phyloP scores from a whole-genome alignment of 345 rosid genomes.

The Acer saccharum region DNA sequence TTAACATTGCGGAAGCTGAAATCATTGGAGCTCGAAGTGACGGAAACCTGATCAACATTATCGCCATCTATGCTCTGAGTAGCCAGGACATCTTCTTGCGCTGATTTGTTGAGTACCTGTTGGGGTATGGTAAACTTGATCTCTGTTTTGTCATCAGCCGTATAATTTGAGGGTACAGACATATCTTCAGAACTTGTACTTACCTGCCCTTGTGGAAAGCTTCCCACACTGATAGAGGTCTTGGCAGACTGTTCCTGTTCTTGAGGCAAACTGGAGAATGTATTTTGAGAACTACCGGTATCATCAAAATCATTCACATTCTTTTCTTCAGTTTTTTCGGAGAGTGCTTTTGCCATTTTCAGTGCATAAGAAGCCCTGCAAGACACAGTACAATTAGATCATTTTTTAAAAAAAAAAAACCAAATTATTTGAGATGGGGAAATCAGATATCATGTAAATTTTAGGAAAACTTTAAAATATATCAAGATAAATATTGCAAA shows the following conservation, averaged over 20 bases:
- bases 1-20: slow-evolving; percentile 40
- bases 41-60: slow-evolving; percentile 51
- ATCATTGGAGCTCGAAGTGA: slow-evolving; percentile 58
- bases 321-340: slow-evolving; percentile 78
- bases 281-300: slow-evolving; percentile 71
- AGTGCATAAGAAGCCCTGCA: slow-evolving; percentile 91
- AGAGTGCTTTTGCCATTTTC: slow-evolving; percentile 78
- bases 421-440: slow-evolving; percentile 13
- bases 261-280: slow-evolving; percentile 80
- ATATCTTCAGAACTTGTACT: slow-evolving; percentile 88
- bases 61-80: slow-evolving; percentile 48
- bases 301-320: slow-evolving; percentile 79
- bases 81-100: slow-evolving; percentile 46
- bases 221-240: slow-evolving; percentile 83
- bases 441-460: slow-evolving; percentile 12
- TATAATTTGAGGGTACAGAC: slow-evolving; percentile 42
- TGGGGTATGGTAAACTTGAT: slow-evolving; percentile 38
- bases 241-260: slow-evolving; percentile 81
- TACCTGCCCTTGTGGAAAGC: slow-evolving; percentile 85
- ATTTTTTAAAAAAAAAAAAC: not conserved
- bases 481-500: slow-evolving; percentile 13
- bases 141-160: slow-evolving; percentile 52
- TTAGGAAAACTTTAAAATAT: slow-evolving; percentile 7
- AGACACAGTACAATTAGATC: slow-evolving; percentile 14
- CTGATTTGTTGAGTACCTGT: slow-evolving; percentile 52